Percentiles rank a stretch among this genome's conserved stretches.
Conservation (phyloP, 305 asterid genomes). For the Ilex paraguariensis region DNA sequence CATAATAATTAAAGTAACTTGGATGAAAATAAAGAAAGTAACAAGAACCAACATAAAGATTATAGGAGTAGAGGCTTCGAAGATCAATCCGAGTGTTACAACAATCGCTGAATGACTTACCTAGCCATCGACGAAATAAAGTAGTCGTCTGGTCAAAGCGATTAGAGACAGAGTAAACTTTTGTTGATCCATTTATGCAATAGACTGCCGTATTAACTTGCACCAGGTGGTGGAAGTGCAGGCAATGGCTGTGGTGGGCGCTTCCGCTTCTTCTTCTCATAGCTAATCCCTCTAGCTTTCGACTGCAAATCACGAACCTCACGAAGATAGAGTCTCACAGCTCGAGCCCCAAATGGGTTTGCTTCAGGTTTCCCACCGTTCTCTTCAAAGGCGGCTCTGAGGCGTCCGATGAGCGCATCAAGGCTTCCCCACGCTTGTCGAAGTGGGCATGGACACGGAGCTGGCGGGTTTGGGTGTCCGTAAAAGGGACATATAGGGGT, state of each 20-base stretch:
- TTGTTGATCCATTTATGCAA: background rate
- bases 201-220: slow-evolving; percentile 17
- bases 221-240: slow-evolving; percentile 30
- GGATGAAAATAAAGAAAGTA: too few relatives aligned
- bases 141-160: too few relatives aligned
- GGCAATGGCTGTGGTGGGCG: slow-evolving; percentile 39
- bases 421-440: slow-evolving; percentile 97
- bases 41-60: too few relatives aligned
- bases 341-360: slow-evolving; percentile 82
- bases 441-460: slow-evolving; percentile 93
- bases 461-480: slow-evolving; percentile 86
- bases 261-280: slow-evolving; percentile 86
- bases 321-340: slow-evolving; percentile 79
- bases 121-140: too few relatives aligned
- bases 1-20: too few relatives aligned
- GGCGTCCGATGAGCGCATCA: slow-evolving; percentile 81
- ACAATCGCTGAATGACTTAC: too few relatives aligned
- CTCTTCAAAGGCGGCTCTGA: slow-evolving; percentile 84
- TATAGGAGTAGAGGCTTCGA: too few relatives aligned
- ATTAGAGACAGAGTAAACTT: too few relatives aligned
- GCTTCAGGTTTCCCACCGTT: slow-evolving; percentile 84
- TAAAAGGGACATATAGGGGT: slow-evolving; percentile 73
- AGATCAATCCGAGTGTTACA: too few relatives aligned
- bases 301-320: slow-evolving; percentile 86
- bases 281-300: slow-evolving; percentile 80